Base-by-base conservation (phyloP, 2,329 filamentous ascomycete genomes). In the Claviceps maximensis region DNA sequence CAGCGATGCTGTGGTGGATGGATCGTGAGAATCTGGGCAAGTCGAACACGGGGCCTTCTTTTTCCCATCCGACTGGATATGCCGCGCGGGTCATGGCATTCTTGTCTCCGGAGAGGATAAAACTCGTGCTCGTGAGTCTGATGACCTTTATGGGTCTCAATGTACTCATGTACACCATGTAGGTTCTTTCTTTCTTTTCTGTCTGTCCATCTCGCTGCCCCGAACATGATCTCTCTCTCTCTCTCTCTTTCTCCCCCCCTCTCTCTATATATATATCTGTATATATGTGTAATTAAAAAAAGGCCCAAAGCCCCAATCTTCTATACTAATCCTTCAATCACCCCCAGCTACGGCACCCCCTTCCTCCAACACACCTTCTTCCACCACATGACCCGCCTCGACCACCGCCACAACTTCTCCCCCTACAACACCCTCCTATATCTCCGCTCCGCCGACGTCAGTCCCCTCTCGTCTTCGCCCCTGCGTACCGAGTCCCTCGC, bases 341-440 rank as follows among this genome's bases (percentile, higher is more conserved):
- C 5, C 15, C 27, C 13, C 60, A 86, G 82, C 50, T 94, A 97
- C 65, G 89, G 87, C 45, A 71, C 70, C 55, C 83, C 86, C 0
- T 98, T 97, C 70, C 67, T 97, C 31, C 76, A 86, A 55, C 89
- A 98, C 67, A 97, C 89, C 41, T 98, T 86, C 71, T 77, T 95
- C 55, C 90, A 98, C 71, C 93, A 98, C 67, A 74, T 97, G 56
- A 89, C 85, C 4, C 86, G 93, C 55, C 85, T 95, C 67, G 93
- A 98, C 66, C 93, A 98, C 69, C 85, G 93, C 15, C 93, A 98
- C 72, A 98, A 98, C 72, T 98, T 98, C 71, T 96, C 90, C 10
- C 87, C 89, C 1, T 98, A 97, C 75, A 96, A 95, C 67, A 87
- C 84, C 1, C 77, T 96, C 8, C 78, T 98, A 2, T 95, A 98